Base-by-base conservation (phyloP, 148 eudicot genomes). In the Hydrangea macrophylla region DNA sequence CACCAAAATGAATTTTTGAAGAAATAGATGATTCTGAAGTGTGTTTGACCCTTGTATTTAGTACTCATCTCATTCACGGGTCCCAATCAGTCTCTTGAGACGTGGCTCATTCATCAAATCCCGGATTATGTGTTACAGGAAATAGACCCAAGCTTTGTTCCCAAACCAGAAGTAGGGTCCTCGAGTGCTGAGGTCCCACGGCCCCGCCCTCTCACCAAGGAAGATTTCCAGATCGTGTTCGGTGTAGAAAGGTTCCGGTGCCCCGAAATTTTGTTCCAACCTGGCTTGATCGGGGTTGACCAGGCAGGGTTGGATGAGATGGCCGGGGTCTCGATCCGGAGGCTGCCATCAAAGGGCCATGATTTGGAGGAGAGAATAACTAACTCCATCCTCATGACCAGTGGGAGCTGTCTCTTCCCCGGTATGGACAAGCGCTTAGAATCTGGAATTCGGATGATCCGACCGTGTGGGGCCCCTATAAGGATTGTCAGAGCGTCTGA, bases 231-330 rank as follows among this genome's bases (percentile, higher is more conserved):
- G 64, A 81, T 94, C 17, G 54, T 73, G 44, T 78, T 91, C 37
- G 99, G 92, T 36, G 92, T 94, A 25, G 99, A 94, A 80, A 85
- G 99, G 78, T 94, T 94, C 63, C 79, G 99, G 61, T 89, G 97
- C 79, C 97, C 99, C 0, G 99, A 94, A 77, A 81, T 94, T 62
- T 79, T 94, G 45, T 89, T 94, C 55, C 71, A 81, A 75, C 99
- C 99, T 31, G 89, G 75, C 79, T 69, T 95, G 62, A 72, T 95
- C 35, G 97, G 99, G 39, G 76, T 95, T 28, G 91, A 95, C 60
- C 99, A 95, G 66, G 85, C 92, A 15, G 99, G 99, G 28, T 75
- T 95, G 68, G 99, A 91, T 68, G 99, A 95, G 84, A 95, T 95
- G 97, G 82, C 68, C 30, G 96, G 97, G 37, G 75, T 80, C 53